A percentile compares a stretch with the other conserved stretches of the same genome.
phyloP scores from a whole-genome alignment of 306 rosid genomes.

The Dryas drummondii region DNA sequence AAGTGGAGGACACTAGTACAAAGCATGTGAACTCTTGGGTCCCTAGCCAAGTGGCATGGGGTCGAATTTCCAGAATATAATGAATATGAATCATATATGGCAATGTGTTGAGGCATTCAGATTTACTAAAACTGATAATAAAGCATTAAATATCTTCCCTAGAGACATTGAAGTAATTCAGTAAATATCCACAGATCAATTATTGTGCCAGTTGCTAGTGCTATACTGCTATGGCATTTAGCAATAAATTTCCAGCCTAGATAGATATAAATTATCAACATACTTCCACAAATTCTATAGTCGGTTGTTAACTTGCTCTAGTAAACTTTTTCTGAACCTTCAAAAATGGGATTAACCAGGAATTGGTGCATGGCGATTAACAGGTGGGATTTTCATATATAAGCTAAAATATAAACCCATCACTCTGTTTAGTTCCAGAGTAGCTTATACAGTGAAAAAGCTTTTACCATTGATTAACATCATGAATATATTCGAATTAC shows the following conservation, averaged over 20 bases:
- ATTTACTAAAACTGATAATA: background rate
- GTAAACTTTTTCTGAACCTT: no score
- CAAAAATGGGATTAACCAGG: background rate
- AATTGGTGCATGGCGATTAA: no score
- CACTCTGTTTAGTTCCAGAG: no score
- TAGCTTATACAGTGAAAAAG: no score
- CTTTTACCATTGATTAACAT: no score
- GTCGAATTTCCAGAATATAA: conserved; percentile 16
- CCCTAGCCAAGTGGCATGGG: conserved; percentile 36
- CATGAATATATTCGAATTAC: background rate
- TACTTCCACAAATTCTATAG: background rate
- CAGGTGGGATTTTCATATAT: no score
- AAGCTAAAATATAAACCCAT: no score
- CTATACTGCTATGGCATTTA: background rate
- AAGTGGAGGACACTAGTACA: conserved; percentile 48
- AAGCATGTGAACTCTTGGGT: conserved; percentile 69
- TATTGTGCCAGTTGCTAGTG: conserved; percentile 11
- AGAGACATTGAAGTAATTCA: background rate
- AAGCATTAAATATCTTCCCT: conserved; percentile 8
- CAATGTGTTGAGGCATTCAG: background rate
- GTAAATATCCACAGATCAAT: conserved; percentile 10
- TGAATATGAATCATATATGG: conserved; percentile 5
- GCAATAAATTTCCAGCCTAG: background rate
- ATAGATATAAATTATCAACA: no score
- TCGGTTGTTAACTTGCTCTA: background rate